These are phyloP conservation scores for Canavalia ensiformis DNA, from an alignment of 306 rosid species.

Conservation along the genomic window DNA sequence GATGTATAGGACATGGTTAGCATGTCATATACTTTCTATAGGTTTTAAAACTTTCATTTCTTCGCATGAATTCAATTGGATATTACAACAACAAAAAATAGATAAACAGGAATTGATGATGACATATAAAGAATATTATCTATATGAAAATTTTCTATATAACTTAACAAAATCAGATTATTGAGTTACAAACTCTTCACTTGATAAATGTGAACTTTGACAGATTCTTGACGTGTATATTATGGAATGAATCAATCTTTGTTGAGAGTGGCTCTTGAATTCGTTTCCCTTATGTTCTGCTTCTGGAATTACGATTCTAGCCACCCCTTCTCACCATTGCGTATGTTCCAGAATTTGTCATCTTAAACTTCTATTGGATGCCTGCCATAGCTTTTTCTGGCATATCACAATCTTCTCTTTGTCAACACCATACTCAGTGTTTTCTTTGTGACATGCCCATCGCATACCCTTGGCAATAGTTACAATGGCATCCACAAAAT, in stretches of 20 bases:
- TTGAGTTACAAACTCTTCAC: constrained; percentile 63
- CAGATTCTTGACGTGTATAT: constrained; percentile 45
- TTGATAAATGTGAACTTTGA: constrained; percentile 54
- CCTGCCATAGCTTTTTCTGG: constrained; percentile 90
- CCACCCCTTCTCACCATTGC: constrained; percentile 41
- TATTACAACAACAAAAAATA: constrained; percentile 42
- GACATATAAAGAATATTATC: constrained; percentile 67
- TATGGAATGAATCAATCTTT: constrained; percentile 59
- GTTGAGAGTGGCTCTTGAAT: constrained; percentile 58
- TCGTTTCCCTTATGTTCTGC: constrained; percentile 56
- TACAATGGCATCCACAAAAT: constrained; percentile 80
- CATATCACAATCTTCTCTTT: constrained; percentile 91
- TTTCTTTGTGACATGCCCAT: constrained; percentile 86
- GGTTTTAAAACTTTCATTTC: constrained; percentile 39
- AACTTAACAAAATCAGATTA: constrained; percentile 70
- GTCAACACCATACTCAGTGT: constrained; percentile 71
- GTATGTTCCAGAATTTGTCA: constrained; percentile 50
- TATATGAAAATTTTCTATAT: constrained; percentile 62
- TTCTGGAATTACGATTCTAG: constrained; percentile 46
- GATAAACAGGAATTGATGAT: constrained; percentile 39
- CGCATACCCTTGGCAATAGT: constrained; percentile 73
- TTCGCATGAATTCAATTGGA: constrained; percentile 43
- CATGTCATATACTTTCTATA: constrained; percentile 28
- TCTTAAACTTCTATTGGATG: constrained; percentile 68
- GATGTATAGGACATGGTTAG: constrained; percentile 2